A percentile compares a stretch with the other conserved stretches of the same genome.
Evolutionary conservation across 495 filamentous ascomycete genomes (phyloP).

Genomic region (Clavariopsis aquatica): DNA sequence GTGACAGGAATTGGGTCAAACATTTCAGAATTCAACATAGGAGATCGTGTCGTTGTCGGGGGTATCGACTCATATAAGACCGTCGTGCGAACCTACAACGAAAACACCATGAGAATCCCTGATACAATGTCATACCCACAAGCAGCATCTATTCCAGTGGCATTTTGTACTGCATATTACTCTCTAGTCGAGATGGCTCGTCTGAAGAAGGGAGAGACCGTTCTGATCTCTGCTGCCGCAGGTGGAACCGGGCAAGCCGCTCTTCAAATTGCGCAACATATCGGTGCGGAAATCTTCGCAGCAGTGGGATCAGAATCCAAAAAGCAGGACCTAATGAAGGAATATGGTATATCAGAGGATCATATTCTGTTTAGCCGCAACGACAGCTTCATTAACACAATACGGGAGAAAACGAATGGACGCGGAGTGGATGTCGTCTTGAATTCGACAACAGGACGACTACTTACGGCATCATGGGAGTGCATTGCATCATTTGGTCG

Average conservation of each 20-base stretch:
- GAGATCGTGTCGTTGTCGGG: conserved; percentile 32
- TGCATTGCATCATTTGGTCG: conserved; percentile 59
- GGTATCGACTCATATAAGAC: conserved; percentile 1
- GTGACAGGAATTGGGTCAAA: conserved; percentile 10
- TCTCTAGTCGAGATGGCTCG: conserved; percentile 38
- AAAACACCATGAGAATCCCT: conserved; percentile 34
- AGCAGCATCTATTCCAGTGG: conserved; percentile 44
- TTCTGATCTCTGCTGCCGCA: conserved; percentile 51
- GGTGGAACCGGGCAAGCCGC: conserved; percentile 51
- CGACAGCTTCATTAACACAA: conserved; percentile 46
- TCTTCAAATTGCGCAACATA: conserved; percentile 43
- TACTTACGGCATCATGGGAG: conserved; percentile 50
- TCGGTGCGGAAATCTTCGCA: conserved; percentile 45
- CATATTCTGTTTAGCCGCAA: conserved; percentile 34
- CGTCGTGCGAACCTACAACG: neutral
- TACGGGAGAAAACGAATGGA: conserved; percentile 53
- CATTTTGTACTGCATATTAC: conserved; percentile 40
- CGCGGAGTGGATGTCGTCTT: conserved; percentile 66
- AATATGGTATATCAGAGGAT: conserved; percentile 21
- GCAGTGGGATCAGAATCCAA: conserved; percentile 33
- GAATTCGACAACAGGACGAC: conserved; percentile 55
- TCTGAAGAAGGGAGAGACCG: conserved; percentile 41
- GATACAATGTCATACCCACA: conserved; percentile 33
- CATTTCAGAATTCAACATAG: conserved; percentile 43
- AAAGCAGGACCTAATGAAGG: conserved; percentile 15